These are phyloP conservation scores for Beverwykella pulmonaria DNA, from an alignment of 495 filamentous ascomycete species.

Conservation along the genomic window DNA sequence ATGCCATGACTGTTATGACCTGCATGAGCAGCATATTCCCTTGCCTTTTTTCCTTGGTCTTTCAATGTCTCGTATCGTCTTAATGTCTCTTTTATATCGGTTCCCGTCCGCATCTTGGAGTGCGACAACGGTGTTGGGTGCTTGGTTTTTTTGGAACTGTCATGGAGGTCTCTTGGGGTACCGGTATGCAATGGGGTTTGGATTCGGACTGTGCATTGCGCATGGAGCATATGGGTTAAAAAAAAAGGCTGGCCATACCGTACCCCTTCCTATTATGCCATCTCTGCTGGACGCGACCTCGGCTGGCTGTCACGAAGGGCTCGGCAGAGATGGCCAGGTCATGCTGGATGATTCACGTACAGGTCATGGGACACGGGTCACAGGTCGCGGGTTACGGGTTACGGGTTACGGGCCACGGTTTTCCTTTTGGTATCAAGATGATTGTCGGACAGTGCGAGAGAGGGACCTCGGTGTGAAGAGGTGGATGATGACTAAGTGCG, in stretches of 20 bases:
- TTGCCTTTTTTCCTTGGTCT: slow-evolving; percentile 16
- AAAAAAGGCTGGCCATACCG: slow-evolving; percentile 29
- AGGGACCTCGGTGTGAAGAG: slow-evolving; percentile 4
- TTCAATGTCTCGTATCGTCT: slow-evolving; percentile 15
- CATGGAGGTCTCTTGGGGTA: slow-evolving; percentile 27
- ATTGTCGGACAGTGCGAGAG: background rate
- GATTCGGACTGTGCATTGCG: slow-evolving; percentile 28
- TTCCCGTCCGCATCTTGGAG: slow-evolving; percentile 5
- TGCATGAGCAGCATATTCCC: slow-evolving; percentile 25
- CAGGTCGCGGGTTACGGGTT: no score
- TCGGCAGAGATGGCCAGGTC: background rate
- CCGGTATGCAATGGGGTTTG: slow-evolving; percentile 5
- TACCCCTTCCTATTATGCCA: slow-evolving; percentile 23
- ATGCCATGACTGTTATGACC: slow-evolving; percentile 29
- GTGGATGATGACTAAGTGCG: slow-evolving; percentile 22
- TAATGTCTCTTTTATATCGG: slow-evolving; percentile 10
- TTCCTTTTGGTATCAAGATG: slow-evolving; percentile 7
- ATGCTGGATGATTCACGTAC: slow-evolving; percentile 19
- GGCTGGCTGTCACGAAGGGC: background rate
- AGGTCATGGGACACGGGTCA: slow-evolving; percentile 26
- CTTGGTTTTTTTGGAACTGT: slow-evolving; percentile 14
- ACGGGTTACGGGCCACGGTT: no score
- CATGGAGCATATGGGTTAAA: slow-evolving; percentile 35
- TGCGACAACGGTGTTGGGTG: slow-evolving; percentile 32
- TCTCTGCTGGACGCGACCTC: slow-evolving; percentile 2